phyloP scores from a whole-genome alignment of 495 filamentous ascomycete genomes.

The Penicillium roqueforti region DNA sequence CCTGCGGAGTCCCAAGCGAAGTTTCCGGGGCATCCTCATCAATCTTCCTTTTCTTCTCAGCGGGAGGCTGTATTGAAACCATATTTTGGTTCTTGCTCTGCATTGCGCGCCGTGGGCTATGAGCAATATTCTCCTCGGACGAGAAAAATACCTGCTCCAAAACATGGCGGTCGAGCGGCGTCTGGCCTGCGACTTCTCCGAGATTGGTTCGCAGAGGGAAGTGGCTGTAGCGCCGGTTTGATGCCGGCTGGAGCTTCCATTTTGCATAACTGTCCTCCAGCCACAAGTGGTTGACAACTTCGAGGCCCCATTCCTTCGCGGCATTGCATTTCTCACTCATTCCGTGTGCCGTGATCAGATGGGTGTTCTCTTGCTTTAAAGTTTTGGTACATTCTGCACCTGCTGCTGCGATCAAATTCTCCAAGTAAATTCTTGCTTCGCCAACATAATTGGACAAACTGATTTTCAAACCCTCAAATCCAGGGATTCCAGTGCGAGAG shows the following conservation, averaged over 20 bases:
- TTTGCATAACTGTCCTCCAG: conserved; percentile 94
- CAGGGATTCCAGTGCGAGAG: conserved; percentile 67
- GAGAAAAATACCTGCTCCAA: conserved; percentile 56
- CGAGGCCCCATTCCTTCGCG: conserved; percentile 84
- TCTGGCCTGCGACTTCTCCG: conserved; percentile 88
- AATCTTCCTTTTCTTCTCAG: conserved; percentile 16
- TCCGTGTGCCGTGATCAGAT: conserved; percentile 86
- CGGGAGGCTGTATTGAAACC: conserved; percentile 20
- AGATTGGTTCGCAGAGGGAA: conserved; percentile 89
- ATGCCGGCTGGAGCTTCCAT: conserved; percentile 65
- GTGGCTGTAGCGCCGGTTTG: conserved; percentile 66
- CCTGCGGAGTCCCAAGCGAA: conserved; percentile 27
- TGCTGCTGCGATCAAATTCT: conserved; percentile 78
- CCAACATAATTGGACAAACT: conserved; percentile 94
- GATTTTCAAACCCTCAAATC: conserved; percentile 71
- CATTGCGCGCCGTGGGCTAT: conserved; percentile 29
- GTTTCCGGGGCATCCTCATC: conserved; percentile 15
- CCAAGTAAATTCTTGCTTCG: conserved; percentile 87
- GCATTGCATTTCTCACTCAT: conserved; percentile 87
- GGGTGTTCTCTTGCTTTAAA: conserved; percentile 89
- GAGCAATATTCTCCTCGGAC: conserved; percentile 25
- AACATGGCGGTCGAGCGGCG: conserved; percentile 55
- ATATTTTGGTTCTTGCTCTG: conserved; percentile 36
- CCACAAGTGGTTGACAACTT: conserved; percentile 94
- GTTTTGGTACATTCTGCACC: conserved; percentile 89